phyloP scores from a whole-genome alignment of 805 yeast genomes.

The Ogataea ramenticola region DNA sequence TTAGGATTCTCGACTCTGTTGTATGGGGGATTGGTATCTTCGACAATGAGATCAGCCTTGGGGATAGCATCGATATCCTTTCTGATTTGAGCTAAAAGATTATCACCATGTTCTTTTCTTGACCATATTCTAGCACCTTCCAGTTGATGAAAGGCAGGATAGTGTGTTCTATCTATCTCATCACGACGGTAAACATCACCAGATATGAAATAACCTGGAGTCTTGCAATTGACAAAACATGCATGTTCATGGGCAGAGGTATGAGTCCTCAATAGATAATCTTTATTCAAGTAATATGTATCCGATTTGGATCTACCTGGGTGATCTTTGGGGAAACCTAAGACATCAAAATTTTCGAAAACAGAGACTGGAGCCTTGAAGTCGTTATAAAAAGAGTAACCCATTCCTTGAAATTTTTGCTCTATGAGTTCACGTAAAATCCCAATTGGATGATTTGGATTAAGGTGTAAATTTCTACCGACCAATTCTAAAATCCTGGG shows the following conservation, averaged over 20 bases:
- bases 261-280: slow-evolving; percentile 76
- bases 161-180: slow-evolving; percentile 92
- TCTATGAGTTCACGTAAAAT: slow-evolving; percentile 74
- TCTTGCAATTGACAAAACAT: slow-evolving; percentile 57
- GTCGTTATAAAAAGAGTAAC: slow-evolving; percentile 71
- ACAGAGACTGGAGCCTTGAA: slow-evolving; percentile 80
- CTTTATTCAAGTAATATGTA: slow-evolving; percentile 80
- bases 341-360: slow-evolving; percentile 80
- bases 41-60: slow-evolving; percentile 60
- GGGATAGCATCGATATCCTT: slow-evolving; percentile 63
- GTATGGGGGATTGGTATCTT: slow-evolving; percentile 59
- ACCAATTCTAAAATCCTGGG: slow-evolving; percentile 61
- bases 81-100: slow-evolving; percentile 37
- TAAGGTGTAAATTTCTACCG: slow-evolving; percentile 64
- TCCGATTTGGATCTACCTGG: slow-evolving; percentile 91
- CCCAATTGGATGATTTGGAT: slow-evolving; percentile 83
- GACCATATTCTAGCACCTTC: slow-evolving; percentile 93
- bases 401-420: slow-evolving; percentile 52
- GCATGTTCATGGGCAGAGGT: slow-evolving; percentile 95
- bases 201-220: slow-evolving; percentile 85
- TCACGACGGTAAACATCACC: slow-evolving; percentile 97
- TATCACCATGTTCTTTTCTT: slow-evolving; percentile 30
- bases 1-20: slow-evolving; percentile 62
- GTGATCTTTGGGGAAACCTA: slow-evolving; percentile 88
- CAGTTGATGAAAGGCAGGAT: slow-evolving; percentile 96